Conservation (phyloP, 2,329 filamentous ascomycete species). For the Dryadomyces quercus-mongolicae region DNA sequence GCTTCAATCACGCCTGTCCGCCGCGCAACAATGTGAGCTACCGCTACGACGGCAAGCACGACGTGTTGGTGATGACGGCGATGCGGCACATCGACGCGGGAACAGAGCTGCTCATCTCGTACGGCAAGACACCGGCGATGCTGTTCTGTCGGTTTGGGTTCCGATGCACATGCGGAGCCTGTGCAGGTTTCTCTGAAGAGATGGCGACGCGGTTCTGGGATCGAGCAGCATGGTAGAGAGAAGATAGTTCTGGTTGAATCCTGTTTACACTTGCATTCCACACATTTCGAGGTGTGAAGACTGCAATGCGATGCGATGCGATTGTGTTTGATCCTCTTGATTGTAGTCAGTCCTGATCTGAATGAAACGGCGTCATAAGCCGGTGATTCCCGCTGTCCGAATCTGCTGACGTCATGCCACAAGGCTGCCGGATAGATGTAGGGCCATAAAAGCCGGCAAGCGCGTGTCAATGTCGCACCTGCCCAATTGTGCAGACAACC, state of each 20-base stretch:
- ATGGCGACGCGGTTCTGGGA: slow-evolving; percentile 2
- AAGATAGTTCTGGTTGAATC: not conserved
- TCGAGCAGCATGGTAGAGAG: not conserved
- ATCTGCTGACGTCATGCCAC: too few relatives aligned
- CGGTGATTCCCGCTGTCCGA: too few relatives aligned
- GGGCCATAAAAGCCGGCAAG: too few relatives aligned
- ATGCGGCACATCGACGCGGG: slow-evolving; percentile 5
- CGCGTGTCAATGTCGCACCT: too few relatives aligned
- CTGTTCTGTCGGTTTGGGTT: slow-evolving; percentile 14
- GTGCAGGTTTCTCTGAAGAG: slow-evolving; percentile 7
- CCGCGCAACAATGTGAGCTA: slow-evolving; percentile 31
- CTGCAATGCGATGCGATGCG: too few relatives aligned
- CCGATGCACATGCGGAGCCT: slow-evolving; percentile 13
- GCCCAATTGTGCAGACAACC: too few relatives aligned
- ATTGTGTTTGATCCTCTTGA: too few relatives aligned
- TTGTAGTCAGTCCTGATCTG: too few relatives aligned
- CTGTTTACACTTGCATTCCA: too few relatives aligned
- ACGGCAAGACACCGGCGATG: slow-evolving; percentile 11
- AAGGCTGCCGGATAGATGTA: too few relatives aligned
- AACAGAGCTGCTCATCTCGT: slow-evolving; percentile 14
- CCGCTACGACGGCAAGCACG: slow-evolving; percentile 21
- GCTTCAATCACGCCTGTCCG: slow-evolving; percentile 47
- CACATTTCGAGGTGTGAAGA: too few relatives aligned
- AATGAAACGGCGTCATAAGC: too few relatives aligned
- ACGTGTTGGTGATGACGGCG: slow-evolving; percentile 29